Percentiles rank a stretch among this genome's conserved stretches.
These are phyloP conservation scores for Erythrophleum ivorense DNA, from an alignment of 331 rosid genomes.

Conservation along the genomic window DNA sequence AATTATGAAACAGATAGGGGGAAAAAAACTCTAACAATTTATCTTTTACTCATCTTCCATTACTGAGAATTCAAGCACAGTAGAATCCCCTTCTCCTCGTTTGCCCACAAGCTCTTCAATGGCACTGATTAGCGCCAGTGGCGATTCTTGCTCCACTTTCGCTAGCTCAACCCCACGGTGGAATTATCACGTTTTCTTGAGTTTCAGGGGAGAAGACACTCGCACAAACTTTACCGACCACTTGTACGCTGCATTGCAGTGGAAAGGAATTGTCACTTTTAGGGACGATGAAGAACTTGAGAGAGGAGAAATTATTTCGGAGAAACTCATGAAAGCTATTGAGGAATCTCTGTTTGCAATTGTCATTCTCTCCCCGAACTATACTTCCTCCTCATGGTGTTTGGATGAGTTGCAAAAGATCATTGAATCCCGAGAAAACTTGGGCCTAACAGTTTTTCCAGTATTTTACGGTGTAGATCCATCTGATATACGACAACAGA, in stretches of 20 bases:
- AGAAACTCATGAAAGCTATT: neutral
- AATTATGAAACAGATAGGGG: neutral
- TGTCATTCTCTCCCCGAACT: neutral
- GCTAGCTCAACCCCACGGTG: neutral
- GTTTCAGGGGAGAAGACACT: constrained; percentile 19
- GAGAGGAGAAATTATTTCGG: neutral
- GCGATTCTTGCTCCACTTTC: neutral
- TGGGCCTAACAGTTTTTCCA: neutral
- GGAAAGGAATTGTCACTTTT: neutral
- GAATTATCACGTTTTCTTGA: constrained; percentile 4
- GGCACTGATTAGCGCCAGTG: neutral
- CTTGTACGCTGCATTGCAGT: neutral
- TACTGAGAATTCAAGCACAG: neutral
- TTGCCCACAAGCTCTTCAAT: neutral
- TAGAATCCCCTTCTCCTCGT: neutral
- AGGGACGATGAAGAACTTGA: neutral
- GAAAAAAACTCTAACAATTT: neutral
- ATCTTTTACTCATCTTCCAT: neutral
- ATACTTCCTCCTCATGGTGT: constrained; percentile 16
- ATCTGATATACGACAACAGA: neutral
- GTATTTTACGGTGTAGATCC: constrained; percentile 5
- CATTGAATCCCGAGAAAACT: neutral
- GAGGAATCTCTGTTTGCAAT: neutral
- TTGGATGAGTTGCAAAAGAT: constrained; percentile 9
- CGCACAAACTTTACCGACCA: neutral